Evolutionary conservation across 495 filamentous ascomycete species (phyloP).

Genomic region (Trichoderma virens): DNA sequence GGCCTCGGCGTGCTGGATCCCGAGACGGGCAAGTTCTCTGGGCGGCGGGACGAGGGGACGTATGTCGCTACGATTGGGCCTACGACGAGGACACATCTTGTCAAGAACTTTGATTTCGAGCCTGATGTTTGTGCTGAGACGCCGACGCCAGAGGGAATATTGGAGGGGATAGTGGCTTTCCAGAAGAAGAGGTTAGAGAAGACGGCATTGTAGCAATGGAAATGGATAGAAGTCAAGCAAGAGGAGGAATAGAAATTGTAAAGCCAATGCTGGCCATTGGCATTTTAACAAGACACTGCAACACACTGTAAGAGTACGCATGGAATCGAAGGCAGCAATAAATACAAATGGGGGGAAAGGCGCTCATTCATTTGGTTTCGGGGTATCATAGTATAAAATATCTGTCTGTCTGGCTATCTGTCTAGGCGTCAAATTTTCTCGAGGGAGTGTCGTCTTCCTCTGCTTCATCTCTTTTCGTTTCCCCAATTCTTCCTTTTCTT

Average conservation of each 20-base stretch:
- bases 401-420: not conserved
- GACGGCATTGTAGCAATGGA: not conserved
- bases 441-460: not conserved
- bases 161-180: constrained; percentile 45
- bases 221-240: not conserved
- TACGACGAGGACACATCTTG: constrained; percentile 74
- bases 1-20: constrained; percentile 51
- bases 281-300: not conserved
- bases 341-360: not conserved
- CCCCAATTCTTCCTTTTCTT: not conserved
- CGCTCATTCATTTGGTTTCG: not conserved
- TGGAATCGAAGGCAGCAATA: not conserved
- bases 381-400: not conserved
- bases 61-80: constrained; percentile 86
- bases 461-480: not conserved
- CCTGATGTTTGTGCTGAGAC: constrained; percentile 75
- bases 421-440: not conserved
- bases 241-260: not conserved
- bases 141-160: constrained; percentile 81
- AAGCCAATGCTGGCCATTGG: not conserved
- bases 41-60: constrained; percentile 27
- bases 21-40: constrained; percentile 35
- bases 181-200: not conserved
- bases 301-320: not conserved
- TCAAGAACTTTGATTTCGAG: constrained; percentile 56